Conservation (phyloP, 768 basidiomycete genomes). For the Ephemerocybe angulata region DNA sequence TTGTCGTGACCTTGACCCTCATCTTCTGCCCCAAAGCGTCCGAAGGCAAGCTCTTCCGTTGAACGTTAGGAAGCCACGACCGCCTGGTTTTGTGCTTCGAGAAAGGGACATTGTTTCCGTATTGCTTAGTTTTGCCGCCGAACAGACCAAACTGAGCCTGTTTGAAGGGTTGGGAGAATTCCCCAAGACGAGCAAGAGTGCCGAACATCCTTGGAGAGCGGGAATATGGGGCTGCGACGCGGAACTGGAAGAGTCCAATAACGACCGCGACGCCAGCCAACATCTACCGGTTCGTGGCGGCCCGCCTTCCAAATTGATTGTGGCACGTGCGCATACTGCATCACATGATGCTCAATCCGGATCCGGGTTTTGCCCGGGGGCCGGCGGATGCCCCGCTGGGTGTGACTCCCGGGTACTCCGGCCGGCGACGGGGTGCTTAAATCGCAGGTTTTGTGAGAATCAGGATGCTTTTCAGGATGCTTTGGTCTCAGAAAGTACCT, state of each 20-base stretch:
- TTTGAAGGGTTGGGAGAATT: slow-evolving; percentile 69
- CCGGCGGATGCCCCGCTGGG: no score
- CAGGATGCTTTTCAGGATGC: no score
- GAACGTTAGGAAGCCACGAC: slow-evolving; percentile 86
- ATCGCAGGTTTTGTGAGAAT: no score
- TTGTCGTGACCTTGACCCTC: slow-evolving; percentile 67
- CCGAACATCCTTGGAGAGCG: slow-evolving; percentile 5
- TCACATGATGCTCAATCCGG: no score
- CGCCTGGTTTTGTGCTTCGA: slow-evolving; percentile 86
- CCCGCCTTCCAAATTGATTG: not conserved
- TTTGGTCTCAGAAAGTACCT: no score
- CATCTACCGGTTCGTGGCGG: not conserved
- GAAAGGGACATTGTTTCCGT: slow-evolving; percentile 87
- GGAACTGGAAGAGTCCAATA: not conserved
- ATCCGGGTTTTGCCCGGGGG: no score
- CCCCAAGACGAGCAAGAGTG: slow-evolving; percentile 2
- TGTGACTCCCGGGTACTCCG: no score
- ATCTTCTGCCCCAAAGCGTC: slow-evolving; percentile 57
- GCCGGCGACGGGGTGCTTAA: no score
- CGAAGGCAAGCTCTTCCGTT: slow-evolving; percentile 69
- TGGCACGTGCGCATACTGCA: not conserved
- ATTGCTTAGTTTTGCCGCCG: slow-evolving; percentile 74
- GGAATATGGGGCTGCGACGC: not conserved
- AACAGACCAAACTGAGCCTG: slow-evolving; percentile 78
- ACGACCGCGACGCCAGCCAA: not conserved